Conservation (phyloP, 306 rosid genomes). For the Alnus rubra region DNA sequence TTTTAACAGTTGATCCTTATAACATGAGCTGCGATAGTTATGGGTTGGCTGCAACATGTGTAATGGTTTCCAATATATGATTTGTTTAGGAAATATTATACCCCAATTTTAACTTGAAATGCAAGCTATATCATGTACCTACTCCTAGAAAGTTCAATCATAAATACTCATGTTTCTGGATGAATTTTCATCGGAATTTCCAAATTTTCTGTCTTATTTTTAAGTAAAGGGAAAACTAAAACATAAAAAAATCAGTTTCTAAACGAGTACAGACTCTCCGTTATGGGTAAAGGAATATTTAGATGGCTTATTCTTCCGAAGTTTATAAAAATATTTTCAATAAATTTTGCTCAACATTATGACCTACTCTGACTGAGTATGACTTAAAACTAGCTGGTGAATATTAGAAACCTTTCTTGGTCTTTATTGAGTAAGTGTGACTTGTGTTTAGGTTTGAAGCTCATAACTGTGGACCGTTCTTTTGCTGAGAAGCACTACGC, state of each 20-base stretch:
- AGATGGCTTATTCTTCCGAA: neutral
- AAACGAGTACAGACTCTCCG: neutral
- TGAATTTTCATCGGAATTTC: neutral
- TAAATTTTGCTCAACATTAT: too few species aligned
- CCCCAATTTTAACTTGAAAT: neutral
- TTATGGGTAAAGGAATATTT: neutral
- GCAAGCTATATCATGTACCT: neutral
- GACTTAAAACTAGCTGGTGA: neutral
- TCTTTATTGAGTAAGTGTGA: neutral
- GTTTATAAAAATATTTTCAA: neutral
- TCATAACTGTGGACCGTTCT: constrained; percentile 66
- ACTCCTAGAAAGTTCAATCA: neutral
- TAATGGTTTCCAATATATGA: neutral
- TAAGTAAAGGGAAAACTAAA: neutral
- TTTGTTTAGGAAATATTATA: neutral
- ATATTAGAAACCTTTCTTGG: neutral
- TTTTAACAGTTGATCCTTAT: neutral
- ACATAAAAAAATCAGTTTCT: neutral
- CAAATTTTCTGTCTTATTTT: neutral
- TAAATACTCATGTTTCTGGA: neutral
- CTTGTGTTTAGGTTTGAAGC: constrained; percentile 70
- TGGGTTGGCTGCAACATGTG: neutral
- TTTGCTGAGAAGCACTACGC: constrained; percentile 91
- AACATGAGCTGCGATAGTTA: neutral
- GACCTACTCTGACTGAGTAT: neutral